Base-by-base conservation (phyloP, 2,329 filamentous ascomycete species). In the Rutstroemia sp. region DNA sequence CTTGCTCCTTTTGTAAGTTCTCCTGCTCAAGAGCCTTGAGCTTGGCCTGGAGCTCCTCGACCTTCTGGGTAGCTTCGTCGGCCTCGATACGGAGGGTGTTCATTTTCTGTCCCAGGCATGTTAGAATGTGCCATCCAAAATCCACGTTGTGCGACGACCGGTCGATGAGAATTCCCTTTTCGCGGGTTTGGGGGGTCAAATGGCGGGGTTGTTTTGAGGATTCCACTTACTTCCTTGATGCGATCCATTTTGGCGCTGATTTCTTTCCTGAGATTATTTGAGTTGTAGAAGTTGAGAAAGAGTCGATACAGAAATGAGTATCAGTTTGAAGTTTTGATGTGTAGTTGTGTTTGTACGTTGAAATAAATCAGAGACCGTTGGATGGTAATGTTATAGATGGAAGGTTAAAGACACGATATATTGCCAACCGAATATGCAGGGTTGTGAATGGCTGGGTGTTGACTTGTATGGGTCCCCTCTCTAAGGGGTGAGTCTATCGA, bases 1-100 rank as follows among this genome's bases (percentile, higher is more conserved):
- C 92, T 77, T 97, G 92, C 79, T 97, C 94, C 80, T 97, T 97
- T 72, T 87, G 81, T 62, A 96, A 81, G 74, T 91, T 96, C 79
- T 97, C 92, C 75, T 96, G 88, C 78, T 99, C 92, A 63, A 97
- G 82, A 54, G 77, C 74, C 82, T 96, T 97, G 77, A 96, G 82
- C 77, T 90, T 92, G 68, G 75, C 65, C 77, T 94, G 85, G 65
- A 95, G 83, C 77, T 97, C 92, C 72, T 96, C 90, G 63, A 87
- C 86, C 78, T 92, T 88, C 72, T 79, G 76, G 63, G 84, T 77
- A 63, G 89, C 86, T 72, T 94, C 88, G 71, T 97, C 94, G 70
- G 90, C 88, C 82, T 97, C 90, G 75, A 92, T 77, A 73, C 92
- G 92, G 79, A 99, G 90, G 75, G 86, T 81, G 79, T 88, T 88